Base-by-base conservation (phyloP, 2,329 filamentous ascomycete genomes). In the Cercospora zeina region DNA sequence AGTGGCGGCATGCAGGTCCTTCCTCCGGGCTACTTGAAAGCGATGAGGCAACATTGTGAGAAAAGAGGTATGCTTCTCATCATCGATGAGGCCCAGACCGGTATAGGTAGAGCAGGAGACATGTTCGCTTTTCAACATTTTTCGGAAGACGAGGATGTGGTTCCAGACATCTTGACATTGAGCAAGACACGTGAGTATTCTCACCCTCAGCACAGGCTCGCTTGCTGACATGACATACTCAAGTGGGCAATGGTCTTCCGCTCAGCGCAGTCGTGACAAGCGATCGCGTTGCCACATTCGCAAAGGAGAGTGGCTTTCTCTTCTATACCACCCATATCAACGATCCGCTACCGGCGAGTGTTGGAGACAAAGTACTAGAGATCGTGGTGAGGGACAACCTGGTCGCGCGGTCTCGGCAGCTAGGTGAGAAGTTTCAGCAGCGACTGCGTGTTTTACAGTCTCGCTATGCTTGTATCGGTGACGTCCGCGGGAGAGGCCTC, bases 1-100 rank as follows among this genome's bases (percentile, higher is more conserved):
- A 82, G 82, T 14, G 85, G 82, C 0, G 86, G 86, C 1, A 87
- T 89, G 75, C 80, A 84, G 31, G 81, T 83, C 0, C 77, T 86
- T 0, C 86, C 86, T 0, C 61, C 72, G 0, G 86, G 86, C 0
- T 89, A 89, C 64, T 75, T 89, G 19, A 77, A 77, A 58, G 81
- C 80, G 0, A 75, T 88, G 68, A 83, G 82, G 65, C 69, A 72
- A 13, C 79, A 86, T 59, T 87, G 83, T 69, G 76, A 80, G 60
- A 79, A 78, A 63, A 78, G 84, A 1, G 81, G 78, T 2, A 85
- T 86, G 79, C 76, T 87, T 2, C 69, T 86, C 6, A 86, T 87
- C 50, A 72, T 86, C 14, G 84, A 87, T 64, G 85, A 86, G 69
- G 84, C 85, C 0, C 84, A 86, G 72, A 86, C 84, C 0, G 84